Conservation (phyloP, 2,329 filamentous ascomycete genomes). For the Aspergillus terreus region DNA sequence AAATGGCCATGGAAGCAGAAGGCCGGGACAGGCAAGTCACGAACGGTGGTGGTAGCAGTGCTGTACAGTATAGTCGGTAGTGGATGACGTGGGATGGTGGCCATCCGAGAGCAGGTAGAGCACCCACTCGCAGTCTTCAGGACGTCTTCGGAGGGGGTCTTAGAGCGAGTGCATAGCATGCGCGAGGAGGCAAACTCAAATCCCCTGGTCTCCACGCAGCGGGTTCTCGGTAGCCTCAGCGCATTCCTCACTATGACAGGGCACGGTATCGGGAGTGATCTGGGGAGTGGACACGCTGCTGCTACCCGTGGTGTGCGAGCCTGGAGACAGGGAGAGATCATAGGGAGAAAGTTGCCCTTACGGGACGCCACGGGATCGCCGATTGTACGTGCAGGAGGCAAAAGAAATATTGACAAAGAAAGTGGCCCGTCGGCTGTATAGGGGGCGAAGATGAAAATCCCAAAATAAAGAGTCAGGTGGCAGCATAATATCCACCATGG, state of each 20-base stretch:
- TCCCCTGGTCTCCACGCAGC: not conserved
- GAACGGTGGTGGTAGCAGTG: not conserved
- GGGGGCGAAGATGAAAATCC: not conserved
- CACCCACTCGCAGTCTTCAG: not conserved
- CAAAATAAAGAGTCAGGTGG: not conserved
- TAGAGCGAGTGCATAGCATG: not conserved
- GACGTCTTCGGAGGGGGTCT: not conserved
- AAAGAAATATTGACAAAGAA: conserved; percentile 1
- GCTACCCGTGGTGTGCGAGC: conserved; percentile 5
- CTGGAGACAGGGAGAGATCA: conserved; percentile 6
- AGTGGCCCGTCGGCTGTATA: not conserved
- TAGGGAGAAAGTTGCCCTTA: conserved; percentile 3
- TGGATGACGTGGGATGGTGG: conserved; percentile 11
- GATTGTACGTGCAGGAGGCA: not conserved
- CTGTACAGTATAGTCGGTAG: not conserved
- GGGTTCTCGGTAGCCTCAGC: conserved; percentile 5
- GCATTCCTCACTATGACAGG: conserved; percentile 11
- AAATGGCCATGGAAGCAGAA: not conserved
- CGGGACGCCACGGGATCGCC: conserved; percentile 5
- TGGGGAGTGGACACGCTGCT: conserved; percentile 8
- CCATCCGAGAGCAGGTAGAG: not conserved
- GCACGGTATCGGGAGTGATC: conserved; percentile 11
- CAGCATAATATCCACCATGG: not conserved
- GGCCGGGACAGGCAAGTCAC: not conserved
- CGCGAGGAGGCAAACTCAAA: not conserved